Conservation (phyloP, 306 rosid genomes). For the Dalbergia cochinchinensis region DNA sequence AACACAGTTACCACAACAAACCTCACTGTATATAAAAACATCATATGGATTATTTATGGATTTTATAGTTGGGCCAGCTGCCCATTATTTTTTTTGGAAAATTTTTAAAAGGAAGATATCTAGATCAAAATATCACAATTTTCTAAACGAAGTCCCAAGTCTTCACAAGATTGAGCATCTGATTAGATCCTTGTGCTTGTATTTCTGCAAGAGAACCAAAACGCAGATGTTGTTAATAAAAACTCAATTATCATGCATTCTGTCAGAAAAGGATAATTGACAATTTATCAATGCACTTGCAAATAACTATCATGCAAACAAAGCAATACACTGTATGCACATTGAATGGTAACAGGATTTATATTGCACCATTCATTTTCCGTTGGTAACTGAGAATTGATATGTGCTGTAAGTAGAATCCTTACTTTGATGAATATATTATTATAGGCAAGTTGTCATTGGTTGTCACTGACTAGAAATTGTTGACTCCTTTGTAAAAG, state of each 20-base stretch:
- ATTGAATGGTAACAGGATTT: background rate
- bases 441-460: background rate
- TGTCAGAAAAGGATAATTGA: background rate
- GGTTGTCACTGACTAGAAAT: background rate
- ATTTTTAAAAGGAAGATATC: slow-evolving; percentile 41
- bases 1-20: slow-evolving; percentile 53
- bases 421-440: background rate
- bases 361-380: too few species aligned
- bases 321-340: background rate
- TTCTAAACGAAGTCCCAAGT: slow-evolving; percentile 45
- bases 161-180: slow-evolving; percentile 55
- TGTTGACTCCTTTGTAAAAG: background rate
- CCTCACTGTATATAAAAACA: slow-evolving; percentile 42
- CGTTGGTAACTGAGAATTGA: background rate
- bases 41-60: slow-evolving; percentile 44
- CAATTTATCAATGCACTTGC: background rate
- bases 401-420: background rate
- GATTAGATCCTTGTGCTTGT: slow-evolving; percentile 38
- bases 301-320: slow-evolving; percentile 3
- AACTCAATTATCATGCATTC: slow-evolving; percentile 14
- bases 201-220: slow-evolving; percentile 63
- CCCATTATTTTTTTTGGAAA: slow-evolving; percentile 55
- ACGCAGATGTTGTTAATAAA: slow-evolving; percentile 31
- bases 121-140: slow-evolving; percentile 47
- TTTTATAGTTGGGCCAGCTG: slow-evolving; percentile 50